phyloP scores from a whole-genome alignment of 352 stramenopile genomes.

The Phytophthora quininea region DNA sequence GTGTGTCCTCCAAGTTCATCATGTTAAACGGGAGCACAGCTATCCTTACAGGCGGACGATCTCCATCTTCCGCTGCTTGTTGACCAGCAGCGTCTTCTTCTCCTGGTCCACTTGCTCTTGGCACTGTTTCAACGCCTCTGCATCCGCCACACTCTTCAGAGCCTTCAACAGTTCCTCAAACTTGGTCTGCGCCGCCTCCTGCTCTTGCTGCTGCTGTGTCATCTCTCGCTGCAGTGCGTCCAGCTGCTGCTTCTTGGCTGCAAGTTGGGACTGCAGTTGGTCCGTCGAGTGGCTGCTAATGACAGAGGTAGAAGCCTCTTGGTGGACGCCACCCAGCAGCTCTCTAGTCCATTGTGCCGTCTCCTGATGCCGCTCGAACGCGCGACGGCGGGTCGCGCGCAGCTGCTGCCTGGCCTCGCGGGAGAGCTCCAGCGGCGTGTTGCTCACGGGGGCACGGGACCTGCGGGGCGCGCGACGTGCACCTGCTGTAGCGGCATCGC shows the following conservation, averaged over 20 bases:
- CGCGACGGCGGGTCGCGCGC: constrained; percentile 52
- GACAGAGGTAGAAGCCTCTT: constrained; percentile 6
- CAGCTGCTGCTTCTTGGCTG: constrained; percentile 15
- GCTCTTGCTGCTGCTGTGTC: constrained; percentile 16
- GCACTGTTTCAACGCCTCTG: constrained; percentile 28
- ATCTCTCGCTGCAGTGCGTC: constrained; percentile 27
- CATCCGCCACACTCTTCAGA: constrained; percentile 30
- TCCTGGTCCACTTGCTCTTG: constrained; percentile 27
- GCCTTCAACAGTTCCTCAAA: constrained; percentile 39
- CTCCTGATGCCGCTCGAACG: constrained; percentile 66
- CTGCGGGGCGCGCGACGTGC: constrained; percentile 9
- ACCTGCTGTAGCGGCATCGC: no score
- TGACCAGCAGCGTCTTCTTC: constrained; percentile 25
- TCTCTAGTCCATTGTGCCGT: constrained; percentile 65
- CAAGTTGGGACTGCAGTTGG: constrained; percentile 24
- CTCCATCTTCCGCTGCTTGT: constrained; percentile 41
- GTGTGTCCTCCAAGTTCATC: background rate
- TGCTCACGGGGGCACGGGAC: constrained; percentile 43
- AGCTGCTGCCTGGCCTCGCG: constrained; percentile 54
- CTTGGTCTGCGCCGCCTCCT: constrained; percentile 29
- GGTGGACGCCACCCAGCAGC: constrained; percentile 23
- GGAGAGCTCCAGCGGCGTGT: constrained; percentile 46
- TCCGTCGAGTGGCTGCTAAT: constrained; percentile 16
- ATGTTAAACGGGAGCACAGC: background rate
- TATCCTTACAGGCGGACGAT: constrained; percentile 43